These are phyloP conservation scores for Chenopodium formosanum DNA, from an alignment of 148 eudicot species.

Conservation along the genomic window DNA sequence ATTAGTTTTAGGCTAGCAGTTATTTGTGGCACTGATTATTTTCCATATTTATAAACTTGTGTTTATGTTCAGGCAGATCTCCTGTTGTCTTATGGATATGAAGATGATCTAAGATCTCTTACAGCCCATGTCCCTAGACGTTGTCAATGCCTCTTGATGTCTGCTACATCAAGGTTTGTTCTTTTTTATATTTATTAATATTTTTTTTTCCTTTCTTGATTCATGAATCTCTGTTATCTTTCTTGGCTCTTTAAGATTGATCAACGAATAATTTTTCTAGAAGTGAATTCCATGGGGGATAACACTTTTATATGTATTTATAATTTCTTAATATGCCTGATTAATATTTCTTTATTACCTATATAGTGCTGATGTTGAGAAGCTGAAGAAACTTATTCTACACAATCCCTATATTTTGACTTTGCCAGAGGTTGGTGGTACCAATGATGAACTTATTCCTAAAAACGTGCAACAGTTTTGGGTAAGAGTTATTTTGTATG, in stretches of 20 bases:
- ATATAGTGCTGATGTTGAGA: constrained; percentile 89
- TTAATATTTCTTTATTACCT: background rate
- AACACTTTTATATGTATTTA: background rate
- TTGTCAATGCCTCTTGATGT: constrained; percentile 96
- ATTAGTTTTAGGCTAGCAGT: background rate
- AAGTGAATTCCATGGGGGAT: background rate
- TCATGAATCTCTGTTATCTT: background rate
- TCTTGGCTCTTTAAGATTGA: background rate
- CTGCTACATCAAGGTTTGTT: constrained; percentile 88
- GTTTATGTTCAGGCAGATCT: constrained; percentile 80
- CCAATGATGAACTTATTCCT: constrained; percentile 76
- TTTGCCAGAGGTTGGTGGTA: constrained; percentile 73
- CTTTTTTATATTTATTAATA: background rate
- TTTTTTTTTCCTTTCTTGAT: background rate
- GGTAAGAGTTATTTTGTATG: constrained; percentile 38
- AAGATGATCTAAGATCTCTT: constrained; percentile 77
- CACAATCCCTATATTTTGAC: constrained; percentile 87
- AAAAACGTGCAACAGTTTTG: constrained; percentile 83
- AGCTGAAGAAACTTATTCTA: constrained; percentile 74
- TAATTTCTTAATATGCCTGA: background rate
- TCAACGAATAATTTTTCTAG: background rate
- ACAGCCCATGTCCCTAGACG: constrained; percentile 70
- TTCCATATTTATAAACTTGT: constrained; percentile 7
- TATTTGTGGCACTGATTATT: background rate
- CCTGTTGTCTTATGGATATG: constrained; percentile 86